phyloP scores from a whole-genome alignment of 164 flowering plant genomes.

The Magnolia kwangsiensis region DNA sequence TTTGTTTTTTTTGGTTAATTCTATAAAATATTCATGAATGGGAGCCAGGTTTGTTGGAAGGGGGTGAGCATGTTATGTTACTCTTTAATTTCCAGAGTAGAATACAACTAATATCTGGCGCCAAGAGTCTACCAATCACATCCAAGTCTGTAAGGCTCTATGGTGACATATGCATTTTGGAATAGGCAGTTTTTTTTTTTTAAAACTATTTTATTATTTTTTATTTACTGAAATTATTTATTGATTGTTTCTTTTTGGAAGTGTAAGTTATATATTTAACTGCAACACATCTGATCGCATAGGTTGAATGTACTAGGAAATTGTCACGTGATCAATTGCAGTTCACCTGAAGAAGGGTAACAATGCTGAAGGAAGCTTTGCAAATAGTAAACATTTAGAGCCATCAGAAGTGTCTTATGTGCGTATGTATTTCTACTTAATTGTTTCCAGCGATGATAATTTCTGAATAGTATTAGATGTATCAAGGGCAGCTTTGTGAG shows the following conservation, averaged over 20 bases:
- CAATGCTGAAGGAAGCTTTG: neutral
- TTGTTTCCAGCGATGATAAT: no score
- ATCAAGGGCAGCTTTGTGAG: no score
- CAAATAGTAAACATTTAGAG: no score
- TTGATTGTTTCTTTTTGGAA: slow-evolving; percentile 6
- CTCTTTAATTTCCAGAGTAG: slow-evolving; percentile 86
- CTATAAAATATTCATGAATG: neutral
- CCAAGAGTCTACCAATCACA: slow-evolving; percentile 77
- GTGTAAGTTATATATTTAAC: neutral
- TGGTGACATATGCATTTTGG: slow-evolving; percentile 26
- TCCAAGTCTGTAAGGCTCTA: slow-evolving; percentile 79
- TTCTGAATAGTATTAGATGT: no score
- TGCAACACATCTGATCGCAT: neutral
- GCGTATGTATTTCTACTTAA: no score
- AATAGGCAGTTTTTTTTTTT: neutral
- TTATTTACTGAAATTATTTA: neutral
- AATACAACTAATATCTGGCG: slow-evolving; percentile 91
- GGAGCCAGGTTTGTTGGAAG: slow-evolving; percentile 56
- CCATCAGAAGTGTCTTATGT: no score
- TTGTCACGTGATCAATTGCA: neutral
- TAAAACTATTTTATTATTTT: neutral
- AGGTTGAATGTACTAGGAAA: neutral
- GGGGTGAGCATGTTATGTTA: slow-evolving; percentile 62
- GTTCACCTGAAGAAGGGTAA: neutral
- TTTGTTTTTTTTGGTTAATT: neutral